These are phyloP conservation scores for Phytophthora fragariae DNA, from an alignment of 352 stramenopile genomes.

Conservation along the genomic window DNA sequence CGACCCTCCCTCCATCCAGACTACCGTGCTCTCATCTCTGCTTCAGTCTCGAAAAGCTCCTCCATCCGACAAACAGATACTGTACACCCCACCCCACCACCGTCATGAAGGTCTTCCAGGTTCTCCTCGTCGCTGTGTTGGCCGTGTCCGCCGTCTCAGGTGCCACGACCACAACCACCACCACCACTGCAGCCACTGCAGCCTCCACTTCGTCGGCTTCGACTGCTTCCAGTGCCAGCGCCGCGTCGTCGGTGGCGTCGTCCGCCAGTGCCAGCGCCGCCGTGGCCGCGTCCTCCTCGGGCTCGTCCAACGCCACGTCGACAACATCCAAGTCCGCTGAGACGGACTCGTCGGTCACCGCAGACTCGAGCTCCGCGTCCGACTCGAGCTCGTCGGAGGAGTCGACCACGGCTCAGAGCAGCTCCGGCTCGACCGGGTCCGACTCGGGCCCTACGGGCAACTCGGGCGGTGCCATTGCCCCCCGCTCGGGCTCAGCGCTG, in stretches of 20 bases:
- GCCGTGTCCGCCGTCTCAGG: conserved; percentile 34
- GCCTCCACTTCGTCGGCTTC: conserved; percentile 10
- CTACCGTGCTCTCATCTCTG: not conserved
- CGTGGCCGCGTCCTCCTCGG: conserved; percentile 5
- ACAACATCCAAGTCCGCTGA: conserved; percentile 5
- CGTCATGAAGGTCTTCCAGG: conserved; percentile 45
- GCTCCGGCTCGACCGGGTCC: conserved; percentile 20
- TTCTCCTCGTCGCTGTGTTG: conserved; percentile 39
- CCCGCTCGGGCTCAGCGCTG: conserved; percentile 28
- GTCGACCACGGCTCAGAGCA: conserved; percentile 26
- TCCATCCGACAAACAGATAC: not conserved
- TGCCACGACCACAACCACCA: conserved; percentile 17
- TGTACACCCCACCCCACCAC: not conserved
- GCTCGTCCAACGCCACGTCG: conserved; percentile 14
- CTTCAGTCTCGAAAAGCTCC: conserved; percentile 28
- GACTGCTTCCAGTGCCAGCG: conserved; percentile 23
- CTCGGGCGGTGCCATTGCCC: conserved; percentile 38
- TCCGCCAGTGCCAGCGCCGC: conserved; percentile 14
- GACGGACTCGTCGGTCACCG: conserved; percentile 17
- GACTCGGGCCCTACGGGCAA: conserved; percentile 28
- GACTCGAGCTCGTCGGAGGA: conserved; percentile 19
- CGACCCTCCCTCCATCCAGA: conserved; percentile 17
- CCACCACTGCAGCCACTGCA: not conserved
- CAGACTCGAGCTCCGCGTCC: conserved; percentile 9
- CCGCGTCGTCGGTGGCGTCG: conserved; percentile 11